Evolutionary conservation across 2,329 filamentous ascomycete species (phyloP), one percentile per base, ranked within the genome.

Genomic region (Ascochyta lentis): DNA sequence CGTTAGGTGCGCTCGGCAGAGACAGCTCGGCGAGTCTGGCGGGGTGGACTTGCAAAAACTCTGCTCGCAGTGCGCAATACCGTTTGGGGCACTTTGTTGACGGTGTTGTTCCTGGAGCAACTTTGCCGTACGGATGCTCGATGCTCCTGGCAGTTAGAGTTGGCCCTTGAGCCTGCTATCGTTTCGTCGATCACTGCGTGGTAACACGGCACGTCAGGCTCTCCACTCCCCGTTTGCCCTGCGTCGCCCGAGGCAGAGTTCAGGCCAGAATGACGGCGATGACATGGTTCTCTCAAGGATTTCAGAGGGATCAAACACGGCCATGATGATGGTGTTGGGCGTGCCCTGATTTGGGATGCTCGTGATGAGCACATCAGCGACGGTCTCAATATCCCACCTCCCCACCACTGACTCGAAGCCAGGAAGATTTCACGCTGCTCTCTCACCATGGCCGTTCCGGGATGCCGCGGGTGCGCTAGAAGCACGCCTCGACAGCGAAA

Each of bases 391-490:
- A 44, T 55, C 55, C 51, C 58, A 49, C 47, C 42, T 50, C 51
- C 46, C 45, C 46, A 50, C 54, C 37, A 45, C 58, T 61, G 64
- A 67, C 57, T 66, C 66, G 54, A 58, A 40, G 26, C 45, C 43
- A 51, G 56, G 48, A 59, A 57, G 56, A 56, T 59, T 59, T 57
- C 39, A 61, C 49, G 61, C 58, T 61, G 40, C 56, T 54, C 56
- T 56, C 48, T 59, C 61, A 65, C 67, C 58, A 65, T 58, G 55
- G 52, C 54, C 59, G 62, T 64, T 66, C 67, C 68, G 65, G 60
- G 47, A 49, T 66, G 63, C 68, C 68, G 66, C 65, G 64, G 61
- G 60, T 52, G 61, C 67, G 60, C 70, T 72, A 73, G 65, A 66
- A 59, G 65, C 54, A 61, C 54, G 61, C 61, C 51, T 65, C 59